phyloP scores from a whole-genome alignment of 495 filamentous ascomycete genomes.

The Jackrogersella multiformis region DNA sequence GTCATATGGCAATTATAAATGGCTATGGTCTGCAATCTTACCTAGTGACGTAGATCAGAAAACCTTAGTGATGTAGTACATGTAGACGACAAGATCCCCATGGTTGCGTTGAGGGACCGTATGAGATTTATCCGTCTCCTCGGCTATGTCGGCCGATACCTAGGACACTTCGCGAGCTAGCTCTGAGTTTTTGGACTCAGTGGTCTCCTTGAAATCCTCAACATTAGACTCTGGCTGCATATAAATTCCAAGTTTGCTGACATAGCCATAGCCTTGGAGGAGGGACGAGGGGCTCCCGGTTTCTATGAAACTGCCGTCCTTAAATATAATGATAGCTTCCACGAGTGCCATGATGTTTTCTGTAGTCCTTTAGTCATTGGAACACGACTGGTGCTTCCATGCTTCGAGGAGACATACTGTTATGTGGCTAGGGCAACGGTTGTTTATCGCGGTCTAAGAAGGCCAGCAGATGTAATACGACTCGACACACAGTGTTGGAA shows the following conservation, averaged over 20 bases:
- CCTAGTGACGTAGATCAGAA: too few species aligned
- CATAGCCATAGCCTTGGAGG: background rate
- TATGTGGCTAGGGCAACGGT: background rate
- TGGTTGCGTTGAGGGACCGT: background rate
- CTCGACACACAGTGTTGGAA: background rate
- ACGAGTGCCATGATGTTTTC: constrained; percentile 1
- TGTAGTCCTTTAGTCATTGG: background rate
- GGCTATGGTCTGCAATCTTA: too few species aligned
- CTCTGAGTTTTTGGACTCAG: background rate
- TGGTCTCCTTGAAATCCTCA: background rate
- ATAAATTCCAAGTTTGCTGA: constrained; percentile 1
- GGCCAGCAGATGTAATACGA: background rate
- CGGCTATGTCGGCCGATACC: background rate
- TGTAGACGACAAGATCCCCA: background rate
- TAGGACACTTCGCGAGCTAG: background rate
- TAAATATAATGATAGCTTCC: background rate
- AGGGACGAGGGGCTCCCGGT: background rate
- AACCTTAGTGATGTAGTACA: background rate
- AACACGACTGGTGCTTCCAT: too few species aligned
- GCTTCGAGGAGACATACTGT: background rate
- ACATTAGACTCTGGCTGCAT: background rate
- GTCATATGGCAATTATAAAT: too few species aligned
- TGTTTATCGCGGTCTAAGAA: background rate
- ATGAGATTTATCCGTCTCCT: background rate
- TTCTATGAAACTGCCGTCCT: background rate